phyloP scores from a whole-genome alignment of 345 rosid genomes.

The Syzygium aqueum region DNA sequence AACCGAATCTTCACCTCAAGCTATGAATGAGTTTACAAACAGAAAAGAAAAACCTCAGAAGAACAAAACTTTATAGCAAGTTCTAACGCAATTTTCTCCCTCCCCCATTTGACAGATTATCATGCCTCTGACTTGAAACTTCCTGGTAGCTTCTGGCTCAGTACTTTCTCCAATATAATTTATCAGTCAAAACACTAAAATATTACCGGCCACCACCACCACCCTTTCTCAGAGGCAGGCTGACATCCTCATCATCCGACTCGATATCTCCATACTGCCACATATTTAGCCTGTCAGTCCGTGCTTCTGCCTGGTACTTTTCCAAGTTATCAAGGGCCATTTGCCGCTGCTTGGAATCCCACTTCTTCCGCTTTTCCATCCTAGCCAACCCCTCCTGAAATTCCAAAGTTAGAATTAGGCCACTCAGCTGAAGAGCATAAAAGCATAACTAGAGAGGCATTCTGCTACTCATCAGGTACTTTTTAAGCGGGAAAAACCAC shows the following conservation, averaged over 20 bases:
- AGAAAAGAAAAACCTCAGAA: background rate
- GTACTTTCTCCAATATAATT: background rate
- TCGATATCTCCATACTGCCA: conserved; percentile 93
- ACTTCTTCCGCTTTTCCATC: conserved; percentile 73
- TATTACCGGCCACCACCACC: background rate
- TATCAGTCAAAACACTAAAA: background rate
- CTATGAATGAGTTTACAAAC: background rate
- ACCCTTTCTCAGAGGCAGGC: conserved; percentile 46
- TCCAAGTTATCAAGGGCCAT: conserved; percentile 64
- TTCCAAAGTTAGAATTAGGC: background rate
- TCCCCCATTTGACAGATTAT: background rate
- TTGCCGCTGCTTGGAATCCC: conserved; percentile 67
- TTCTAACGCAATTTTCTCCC: background rate
- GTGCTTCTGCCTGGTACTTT: conserved; percentile 74
- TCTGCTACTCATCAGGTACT: background rate
- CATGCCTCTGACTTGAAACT: background rate
- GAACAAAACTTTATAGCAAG: background rate
- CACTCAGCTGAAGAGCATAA: background rate
- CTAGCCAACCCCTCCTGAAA: conserved; percentile 91
- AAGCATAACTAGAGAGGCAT: background rate
- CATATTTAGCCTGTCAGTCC: conserved; percentile 55
- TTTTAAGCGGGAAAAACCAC: background rate
- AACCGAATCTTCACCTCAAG: background rate
- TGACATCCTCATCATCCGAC: conserved; percentile 87
- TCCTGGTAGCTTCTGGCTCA: background rate